Evolutionary conservation across 345 rosid species (phyloP).

Genomic region (Lumnitzera littorea): DNA sequence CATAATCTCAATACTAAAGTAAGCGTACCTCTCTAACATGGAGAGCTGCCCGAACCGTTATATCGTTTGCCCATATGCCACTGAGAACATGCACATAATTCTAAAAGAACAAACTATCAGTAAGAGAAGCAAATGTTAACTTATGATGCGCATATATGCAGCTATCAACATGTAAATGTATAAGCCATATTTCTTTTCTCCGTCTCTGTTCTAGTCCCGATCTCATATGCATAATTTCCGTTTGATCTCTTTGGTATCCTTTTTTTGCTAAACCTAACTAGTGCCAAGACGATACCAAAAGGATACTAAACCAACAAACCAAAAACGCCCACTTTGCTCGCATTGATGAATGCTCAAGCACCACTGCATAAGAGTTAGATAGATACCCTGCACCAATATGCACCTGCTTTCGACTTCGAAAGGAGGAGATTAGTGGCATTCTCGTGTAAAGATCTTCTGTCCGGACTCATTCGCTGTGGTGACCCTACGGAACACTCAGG

Average conservation of each 20-base stretch:
- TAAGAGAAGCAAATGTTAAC: no score
- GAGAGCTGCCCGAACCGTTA: constrained; percentile 9
- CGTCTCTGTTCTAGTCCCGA: no score
- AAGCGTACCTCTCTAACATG: constrained; percentile 6
- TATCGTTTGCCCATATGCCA: constrained; percentile 9
- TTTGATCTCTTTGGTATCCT: background rate
- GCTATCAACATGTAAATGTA: no score
- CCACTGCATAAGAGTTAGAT: background rate
- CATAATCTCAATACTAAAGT: background rate
- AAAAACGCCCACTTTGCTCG: background rate
- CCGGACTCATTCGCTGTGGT: background rate
- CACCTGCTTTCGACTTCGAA: background rate
- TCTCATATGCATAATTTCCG: no score
- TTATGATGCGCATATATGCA: no score
- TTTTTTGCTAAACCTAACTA: background rate
- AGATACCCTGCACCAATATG: constrained; percentile 1
- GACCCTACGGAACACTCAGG: background rate
- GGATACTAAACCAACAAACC: background rate
- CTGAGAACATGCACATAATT: constrained; percentile 6
- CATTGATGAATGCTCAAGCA: background rate
- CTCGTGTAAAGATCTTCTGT: background rate
- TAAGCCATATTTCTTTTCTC: no score
- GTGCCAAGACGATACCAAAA: background rate
- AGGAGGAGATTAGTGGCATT: background rate
- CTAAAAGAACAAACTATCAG: background rate